A percentile compares a stretch with the other conserved stretches of the same genome.
Conservation (phyloP, 108 stramenopile genomes). For the Nannochloropsis salina region DNA sequence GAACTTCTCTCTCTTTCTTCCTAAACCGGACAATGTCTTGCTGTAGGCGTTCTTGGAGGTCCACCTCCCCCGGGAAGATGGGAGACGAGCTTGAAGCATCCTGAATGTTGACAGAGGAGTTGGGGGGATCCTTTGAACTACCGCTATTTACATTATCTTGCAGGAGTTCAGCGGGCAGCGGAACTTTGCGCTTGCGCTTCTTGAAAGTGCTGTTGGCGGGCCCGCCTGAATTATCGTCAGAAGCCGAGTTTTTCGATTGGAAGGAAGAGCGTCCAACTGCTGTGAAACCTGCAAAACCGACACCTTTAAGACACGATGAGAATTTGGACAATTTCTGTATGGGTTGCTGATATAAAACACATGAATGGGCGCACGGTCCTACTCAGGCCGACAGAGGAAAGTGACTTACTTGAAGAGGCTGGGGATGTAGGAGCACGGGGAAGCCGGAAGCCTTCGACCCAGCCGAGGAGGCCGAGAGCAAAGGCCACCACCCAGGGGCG, state of each 20-base stretch:
- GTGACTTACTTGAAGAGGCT: too few relatives aligned
- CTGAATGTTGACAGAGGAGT: background rate
- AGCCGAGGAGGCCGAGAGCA: too few relatives aligned
- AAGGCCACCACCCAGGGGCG: too few relatives aligned
- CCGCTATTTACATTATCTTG: background rate
- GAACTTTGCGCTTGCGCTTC: conserved; percentile 8
- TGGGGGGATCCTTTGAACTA: background rate
- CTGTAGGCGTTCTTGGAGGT: conserved; percentile 10
- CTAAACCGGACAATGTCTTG: conserved; percentile 2
- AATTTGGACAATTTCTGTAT: too few relatives aligned
- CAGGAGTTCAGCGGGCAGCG: conserved; percentile 2
- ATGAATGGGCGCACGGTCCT: too few relatives aligned
- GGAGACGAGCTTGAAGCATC: background rate
- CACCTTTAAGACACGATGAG: too few relatives aligned
- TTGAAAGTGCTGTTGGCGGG: background rate
- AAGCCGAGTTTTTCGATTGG: background rate
- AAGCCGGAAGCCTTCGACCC: too few relatives aligned
- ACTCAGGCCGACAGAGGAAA: too few relatives aligned
- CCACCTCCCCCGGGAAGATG: background rate
- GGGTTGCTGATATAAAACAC: too few relatives aligned
- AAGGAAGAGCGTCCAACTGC: background rate
- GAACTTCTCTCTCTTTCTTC: background rate
- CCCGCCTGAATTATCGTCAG: background rate
- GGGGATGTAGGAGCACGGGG: too few relatives aligned
- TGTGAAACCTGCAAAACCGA: too few relatives aligned